phyloP scores from a whole-genome alignment of 495 filamentous ascomycete species.

The Penicillium soppii region DNA sequence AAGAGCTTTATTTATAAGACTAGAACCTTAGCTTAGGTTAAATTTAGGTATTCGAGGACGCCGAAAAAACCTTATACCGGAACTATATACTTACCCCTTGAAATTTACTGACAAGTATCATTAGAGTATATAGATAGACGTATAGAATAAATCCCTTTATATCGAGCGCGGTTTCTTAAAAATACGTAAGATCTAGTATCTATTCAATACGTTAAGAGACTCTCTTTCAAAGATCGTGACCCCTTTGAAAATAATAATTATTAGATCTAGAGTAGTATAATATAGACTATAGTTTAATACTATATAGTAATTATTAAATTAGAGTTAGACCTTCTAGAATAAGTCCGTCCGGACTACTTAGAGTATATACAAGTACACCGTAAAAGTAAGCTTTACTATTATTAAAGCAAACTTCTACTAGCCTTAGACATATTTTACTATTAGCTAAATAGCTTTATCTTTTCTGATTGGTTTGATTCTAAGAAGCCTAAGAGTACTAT shows the following conservation, averaged over 20 bases:
- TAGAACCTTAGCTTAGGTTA: not conserved
- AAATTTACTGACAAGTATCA: not conserved
- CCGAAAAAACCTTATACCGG: not conserved
- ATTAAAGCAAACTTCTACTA: no score
- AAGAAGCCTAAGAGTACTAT: no score
- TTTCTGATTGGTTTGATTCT: no score
- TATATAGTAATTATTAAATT: no score
- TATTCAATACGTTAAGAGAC: not conserved
- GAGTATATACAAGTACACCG: no score
- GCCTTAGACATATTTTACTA: no score
- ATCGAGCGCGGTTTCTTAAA: not conserved
- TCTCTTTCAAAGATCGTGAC: not conserved
- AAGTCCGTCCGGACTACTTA: no score
- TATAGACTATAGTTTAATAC: no score
- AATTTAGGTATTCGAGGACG: not conserved
- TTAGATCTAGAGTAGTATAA: not conserved
- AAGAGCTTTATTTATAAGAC: not conserved
- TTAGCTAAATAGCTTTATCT: no score
- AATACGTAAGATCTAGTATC: not conserved
- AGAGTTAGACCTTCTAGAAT: no score
- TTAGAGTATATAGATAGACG: not conserved
- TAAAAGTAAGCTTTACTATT: no score
- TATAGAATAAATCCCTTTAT: not conserved
- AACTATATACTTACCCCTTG: not conserved
- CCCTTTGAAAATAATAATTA: not conserved